A percentile compares a stretch with the other conserved stretches of the same genome.
phyloP scores from a whole-genome alignment of 2,329 filamentous ascomycete species.

The Elsinoe ampelina region DNA sequence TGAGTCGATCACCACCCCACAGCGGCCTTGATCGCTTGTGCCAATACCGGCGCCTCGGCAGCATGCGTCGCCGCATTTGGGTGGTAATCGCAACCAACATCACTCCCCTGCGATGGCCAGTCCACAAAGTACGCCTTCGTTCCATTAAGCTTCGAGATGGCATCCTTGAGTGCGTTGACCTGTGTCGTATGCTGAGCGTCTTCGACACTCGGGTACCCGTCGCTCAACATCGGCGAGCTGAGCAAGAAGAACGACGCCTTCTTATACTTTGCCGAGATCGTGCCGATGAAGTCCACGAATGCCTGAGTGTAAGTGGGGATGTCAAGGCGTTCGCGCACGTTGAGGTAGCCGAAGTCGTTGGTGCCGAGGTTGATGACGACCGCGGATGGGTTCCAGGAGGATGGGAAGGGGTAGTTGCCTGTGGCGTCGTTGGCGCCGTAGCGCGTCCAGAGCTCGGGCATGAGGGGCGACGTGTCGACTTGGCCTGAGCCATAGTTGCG shows the following conservation, averaged over 20 bases:
- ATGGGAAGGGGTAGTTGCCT: slow-evolving; percentile 27
- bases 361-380: slow-evolving; percentile 39
- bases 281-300: slow-evolving; percentile 27
- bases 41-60: not conserved
- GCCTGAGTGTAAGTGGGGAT: slow-evolving; percentile 57
- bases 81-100: slow-evolving; percentile 1
- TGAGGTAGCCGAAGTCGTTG: slow-evolving; percentile 53
- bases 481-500: slow-evolving; percentile 32
- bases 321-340: slow-evolving; percentile 68
- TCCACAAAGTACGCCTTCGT: slow-evolving; percentile 32
- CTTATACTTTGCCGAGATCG: slow-evolving; percentile 29
- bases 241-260: slow-evolving; percentile 34
- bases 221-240: slow-evolving; percentile 33
- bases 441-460: slow-evolving; percentile 35
- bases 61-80: not conserved
- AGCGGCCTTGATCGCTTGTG: not conserved
- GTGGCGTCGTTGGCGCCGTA: slow-evolving; percentile 35
- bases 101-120: slow-evolving; percentile 31
- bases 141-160: slow-evolving; percentile 25
- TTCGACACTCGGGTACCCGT: slow-evolving; percentile 29
- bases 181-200: slow-evolving; percentile 34
- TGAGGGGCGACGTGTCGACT: slow-evolving; percentile 23
- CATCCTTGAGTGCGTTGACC: slow-evolving; percentile 27
- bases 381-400: slow-evolving; percentile 21
- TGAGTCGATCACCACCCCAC: not conserved